Evolutionary conservation across 1,284 basidiomycete genomes (phyloP), one percentile per base, ranked within the genome.

Genomic region (Cryptococcus wingfieldii): DNA sequence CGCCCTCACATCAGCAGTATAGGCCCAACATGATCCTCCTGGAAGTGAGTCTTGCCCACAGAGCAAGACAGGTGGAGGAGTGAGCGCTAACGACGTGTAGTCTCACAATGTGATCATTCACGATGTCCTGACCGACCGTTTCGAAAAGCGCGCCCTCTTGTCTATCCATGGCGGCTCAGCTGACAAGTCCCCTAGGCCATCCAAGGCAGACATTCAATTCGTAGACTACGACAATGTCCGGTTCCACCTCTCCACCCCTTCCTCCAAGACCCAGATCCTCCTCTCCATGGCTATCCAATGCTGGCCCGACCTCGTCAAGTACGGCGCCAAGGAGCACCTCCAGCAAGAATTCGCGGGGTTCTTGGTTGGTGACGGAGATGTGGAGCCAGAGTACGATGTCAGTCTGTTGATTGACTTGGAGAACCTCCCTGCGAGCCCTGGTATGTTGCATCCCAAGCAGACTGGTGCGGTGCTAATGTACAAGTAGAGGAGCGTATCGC

Each of bases 211-310:
- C 78, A 88, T 98, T 58, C 86, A 90, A 59, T 98, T 98, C 67
- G 94, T 97, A 54, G 95, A 98, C 79, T 98, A 93, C 71, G 96
- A 99, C 78, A 89, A 91, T 50, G 94, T 98, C 51, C 84, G 92
- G 48, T 98, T 98, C 79, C 93, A 89, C 74, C 78, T 98, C 52
- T 89, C 89, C 12, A 93, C 91, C 0, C 87, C 88, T 3, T 85
- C 90, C 43, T 85, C 86, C 70, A 92, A 92, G 66, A 81, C 80
- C 74, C 87, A 88, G 2, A 77, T 84, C 2, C 80, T 90, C 39
- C 83, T 99, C 16, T 97, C 94, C 38, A 98, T 99, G 91, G 87
- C 87, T 76, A 94, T 98, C 64, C 86, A 89, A 54, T 99, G 96
- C 81, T 99, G 95, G 95, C 83, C 87, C 58, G 91, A 98, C 74